Evolutionary conservation across 441 rosid species (phyloP).

Genomic region (Adansonia gregorii): DNA sequence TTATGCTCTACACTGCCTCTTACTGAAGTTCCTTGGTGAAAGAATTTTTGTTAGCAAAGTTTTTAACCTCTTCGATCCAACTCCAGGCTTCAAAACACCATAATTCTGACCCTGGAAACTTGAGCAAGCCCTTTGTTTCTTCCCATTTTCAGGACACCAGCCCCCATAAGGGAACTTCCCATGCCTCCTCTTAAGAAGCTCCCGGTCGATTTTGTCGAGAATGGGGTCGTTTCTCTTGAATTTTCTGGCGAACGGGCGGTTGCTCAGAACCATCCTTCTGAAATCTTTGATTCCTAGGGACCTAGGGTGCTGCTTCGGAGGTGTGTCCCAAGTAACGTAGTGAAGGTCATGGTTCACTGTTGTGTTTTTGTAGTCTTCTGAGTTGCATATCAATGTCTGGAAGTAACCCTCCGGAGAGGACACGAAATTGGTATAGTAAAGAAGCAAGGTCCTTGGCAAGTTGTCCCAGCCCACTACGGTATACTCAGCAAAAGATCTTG

Average conservation of each 20-base stretch:
- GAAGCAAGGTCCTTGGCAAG: conserved; percentile 85
- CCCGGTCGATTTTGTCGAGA: conserved; percentile 73
- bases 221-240: conserved; percentile 71
- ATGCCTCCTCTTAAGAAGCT: conserved; percentile 54
- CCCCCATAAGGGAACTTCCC: conserved; percentile 49
- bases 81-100: conserved; percentile 64
- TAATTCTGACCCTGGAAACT: conserved; percentile 34
- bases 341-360: conserved; percentile 85
- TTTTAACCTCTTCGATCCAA: conserved; percentile 74
- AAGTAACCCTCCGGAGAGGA: conserved; percentile 93
- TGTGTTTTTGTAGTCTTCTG: conserved; percentile 75
- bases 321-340: conserved; percentile 84
- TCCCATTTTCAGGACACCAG: conserved; percentile 53
- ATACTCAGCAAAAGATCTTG: conserved; percentile 83
- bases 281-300: conserved; percentile 61
- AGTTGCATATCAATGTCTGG: conserved; percentile 92
- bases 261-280: conserved; percentile 65
- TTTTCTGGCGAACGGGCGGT: conserved; percentile 88
- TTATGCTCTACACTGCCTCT: conserved; percentile 65
- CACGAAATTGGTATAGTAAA: conserved; percentile 83
- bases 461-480: conserved; percentile 85
- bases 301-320: conserved; percentile 91
- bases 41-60: conserved; percentile 54
- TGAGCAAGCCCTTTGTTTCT: conserved; percentile 36
- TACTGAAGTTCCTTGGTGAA: conserved; percentile 53